Base-by-base conservation (phyloP, 441 rosid species). In the Eruca vesicaria region DNA sequence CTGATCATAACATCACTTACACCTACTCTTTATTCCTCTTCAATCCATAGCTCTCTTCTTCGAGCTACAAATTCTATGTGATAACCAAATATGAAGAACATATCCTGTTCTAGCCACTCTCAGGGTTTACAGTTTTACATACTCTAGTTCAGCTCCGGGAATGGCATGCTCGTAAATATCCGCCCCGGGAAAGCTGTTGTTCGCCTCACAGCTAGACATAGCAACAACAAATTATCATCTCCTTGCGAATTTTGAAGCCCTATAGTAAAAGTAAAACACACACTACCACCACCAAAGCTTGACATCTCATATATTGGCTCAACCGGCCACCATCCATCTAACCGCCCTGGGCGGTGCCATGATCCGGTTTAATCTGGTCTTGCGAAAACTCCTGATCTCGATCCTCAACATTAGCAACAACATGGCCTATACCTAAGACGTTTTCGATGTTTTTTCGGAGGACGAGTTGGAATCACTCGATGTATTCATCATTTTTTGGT, bases 401-500 rank as follows among this genome's bases (percentile, higher is more conserved):
- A 28, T 41, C 69, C 53, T 75, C 67, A 33, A 35, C 73, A 33
- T 35, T 69, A 1, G 26, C 28, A 38, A 26, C 11, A 38, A 32
- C n/a, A 28, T 19, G 79, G 53, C 36, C n/a, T n/a, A 3, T 2
- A 28, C 31, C 31, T 28, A 28, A n/a, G n/a, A n/a, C n/a, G n/a
- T 35, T 58, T 84, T 91, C 2, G 83, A 87, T 6, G 80, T 86
- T 70, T 81, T 93, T 36, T 89, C 97, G 10, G 93, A 86, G 14
- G 94, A 89, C 2, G 93, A 89, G 71, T 81, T 89, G 6, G 94
- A 89, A 71, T 91, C 93, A 84, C 81, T 88, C 98, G 5, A 87
- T 91, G 56, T 80, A 82, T 81, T 93, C 98, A 81, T 94, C 98
- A n/a, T n/a, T n/a, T n/a, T n/a, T n/a, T n/a, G n/a, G n/a, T n/a